Evolutionary conservation across 148 eudicot genomes (phyloP).

Genomic region (Fagopyrum tataricum): DNA sequence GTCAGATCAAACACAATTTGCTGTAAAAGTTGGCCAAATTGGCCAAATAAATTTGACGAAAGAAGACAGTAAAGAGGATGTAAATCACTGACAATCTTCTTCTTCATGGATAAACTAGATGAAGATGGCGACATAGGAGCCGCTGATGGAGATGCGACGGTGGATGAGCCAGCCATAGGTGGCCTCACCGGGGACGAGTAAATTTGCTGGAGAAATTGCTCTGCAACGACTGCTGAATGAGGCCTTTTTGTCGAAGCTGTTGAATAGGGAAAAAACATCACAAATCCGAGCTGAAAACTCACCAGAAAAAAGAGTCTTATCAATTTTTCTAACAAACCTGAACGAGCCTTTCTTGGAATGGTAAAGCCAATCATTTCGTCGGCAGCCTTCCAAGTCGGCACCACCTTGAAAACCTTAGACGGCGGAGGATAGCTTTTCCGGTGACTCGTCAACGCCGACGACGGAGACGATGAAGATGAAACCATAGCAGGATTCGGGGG

Average conservation of each 20-base stretch:
- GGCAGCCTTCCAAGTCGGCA: conserved; percentile 67
- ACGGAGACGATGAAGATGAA: conserved; percentile 20
- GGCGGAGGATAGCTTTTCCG: conserved; percentile 69
- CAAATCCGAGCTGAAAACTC: background rate
- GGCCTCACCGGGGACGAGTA: conserved; percentile 64
- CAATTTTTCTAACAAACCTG: conserved; percentile 35
- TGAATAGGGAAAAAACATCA: conserved; percentile 6
- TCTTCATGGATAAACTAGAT: conserved; percentile 51
- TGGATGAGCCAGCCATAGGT: conserved; percentile 17
- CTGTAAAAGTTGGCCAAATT: background rate
- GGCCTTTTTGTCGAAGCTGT: conserved; percentile 77
- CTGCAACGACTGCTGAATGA: conserved; percentile 35
- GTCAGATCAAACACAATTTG: conserved; percentile 9
- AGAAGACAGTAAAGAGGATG: background rate
- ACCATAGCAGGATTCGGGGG: conserved; percentile 33
- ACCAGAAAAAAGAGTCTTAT: background rate
- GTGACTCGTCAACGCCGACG: conserved; percentile 28
- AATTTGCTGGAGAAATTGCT: conserved; percentile 35
- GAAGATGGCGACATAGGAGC: conserved; percentile 75
- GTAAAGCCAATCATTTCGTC: conserved; percentile 86
- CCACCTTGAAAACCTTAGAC: conserved; percentile 39
- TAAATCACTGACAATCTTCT: conserved; percentile 58
- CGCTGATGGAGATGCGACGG: conserved; percentile 22
- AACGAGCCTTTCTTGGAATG: conserved; percentile 84
- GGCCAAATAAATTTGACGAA: background rate